Evolutionary conservation across 2,329 filamentous ascomycete species (phyloP).

Genomic region (Ascochyta koolunga): DNA sequence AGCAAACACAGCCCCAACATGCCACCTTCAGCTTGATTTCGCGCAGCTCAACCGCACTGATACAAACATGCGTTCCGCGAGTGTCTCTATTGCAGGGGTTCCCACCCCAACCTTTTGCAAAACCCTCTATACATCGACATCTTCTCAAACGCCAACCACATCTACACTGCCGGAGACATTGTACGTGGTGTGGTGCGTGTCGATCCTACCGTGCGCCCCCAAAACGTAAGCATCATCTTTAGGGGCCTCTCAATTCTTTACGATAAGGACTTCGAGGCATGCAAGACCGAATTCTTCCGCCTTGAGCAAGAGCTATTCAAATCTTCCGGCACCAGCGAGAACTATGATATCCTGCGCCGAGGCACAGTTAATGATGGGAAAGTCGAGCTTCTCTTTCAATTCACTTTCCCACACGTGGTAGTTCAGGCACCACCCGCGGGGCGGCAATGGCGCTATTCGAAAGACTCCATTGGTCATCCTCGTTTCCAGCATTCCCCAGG

Average conservation of each 20-base stretch:
- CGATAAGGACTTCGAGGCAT: constrained; percentile 16
- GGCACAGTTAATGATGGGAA: constrained; percentile 31
- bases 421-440: constrained; percentile 21
- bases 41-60: background rate
- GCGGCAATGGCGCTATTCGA: constrained; percentile 20
- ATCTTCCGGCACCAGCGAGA: constrained; percentile 21
- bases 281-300: constrained; percentile 27
- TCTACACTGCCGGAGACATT: constrained; percentile 29
- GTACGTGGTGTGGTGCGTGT: constrained; percentile 30
- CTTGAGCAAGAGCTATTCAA: constrained; percentile 26
- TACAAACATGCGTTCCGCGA: constrained; percentile 9
- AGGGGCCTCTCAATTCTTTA: constrained; percentile 21
- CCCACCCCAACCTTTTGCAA: constrained; percentile 20
- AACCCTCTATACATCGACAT: constrained; percentile 26
- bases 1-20: background rate
- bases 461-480: constrained; percentile 28
- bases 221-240: constrained; percentile 24
- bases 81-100: constrained; percentile 7
- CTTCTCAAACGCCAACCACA: constrained; percentile 12
- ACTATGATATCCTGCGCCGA: constrained; percentile 30
- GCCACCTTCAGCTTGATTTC: background rate
- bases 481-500: constrained; percentile 35
- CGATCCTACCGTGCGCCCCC: constrained; percentile 25
- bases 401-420: constrained; percentile 30
- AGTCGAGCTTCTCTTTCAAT: constrained; percentile 35